Evolutionary conservation across 768 basidiomycete genomes (phyloP).

Genomic region (Pleurotus pulmonarius): DNA sequence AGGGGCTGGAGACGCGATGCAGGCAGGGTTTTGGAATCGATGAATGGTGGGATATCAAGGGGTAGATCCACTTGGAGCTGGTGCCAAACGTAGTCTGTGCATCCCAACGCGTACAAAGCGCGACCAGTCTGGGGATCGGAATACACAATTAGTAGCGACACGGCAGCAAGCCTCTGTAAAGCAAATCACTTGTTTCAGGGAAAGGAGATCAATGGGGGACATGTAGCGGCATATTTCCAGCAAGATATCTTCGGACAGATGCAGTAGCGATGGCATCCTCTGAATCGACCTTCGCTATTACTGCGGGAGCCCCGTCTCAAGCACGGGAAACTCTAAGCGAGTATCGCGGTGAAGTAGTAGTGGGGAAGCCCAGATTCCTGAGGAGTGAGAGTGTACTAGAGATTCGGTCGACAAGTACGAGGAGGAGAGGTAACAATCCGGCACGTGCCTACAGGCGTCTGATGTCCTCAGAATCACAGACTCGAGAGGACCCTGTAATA

Average conservation of each 20-base stretch:
- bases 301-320: no score
- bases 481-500: no score
- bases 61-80: constrained; percentile 43
- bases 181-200: constrained; percentile 41
- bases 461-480: no score
- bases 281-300: neutral
- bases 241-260: constrained; percentile 42
- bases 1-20: constrained; percentile 36
- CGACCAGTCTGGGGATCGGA: constrained; percentile 52
- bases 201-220: constrained; percentile 37
- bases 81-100: constrained; percentile 55
- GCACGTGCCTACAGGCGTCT: no score
- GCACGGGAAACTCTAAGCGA: no score
- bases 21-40: constrained; percentile 27
- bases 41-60: constrained; percentile 36
- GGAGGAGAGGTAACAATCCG: no score
- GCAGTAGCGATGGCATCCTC: constrained; percentile 19
- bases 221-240: constrained; percentile 31
- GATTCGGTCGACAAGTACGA: no score
- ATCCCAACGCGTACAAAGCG: constrained; percentile 49
- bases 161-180: no score
- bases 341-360: no score
- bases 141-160: constrained; percentile 3
- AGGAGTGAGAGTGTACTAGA: no score
- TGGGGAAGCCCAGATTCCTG: no score